phyloP scores from a whole-genome alignment of 1,284 basidiomycete species.

The Neolentinus lepideus region DNA sequence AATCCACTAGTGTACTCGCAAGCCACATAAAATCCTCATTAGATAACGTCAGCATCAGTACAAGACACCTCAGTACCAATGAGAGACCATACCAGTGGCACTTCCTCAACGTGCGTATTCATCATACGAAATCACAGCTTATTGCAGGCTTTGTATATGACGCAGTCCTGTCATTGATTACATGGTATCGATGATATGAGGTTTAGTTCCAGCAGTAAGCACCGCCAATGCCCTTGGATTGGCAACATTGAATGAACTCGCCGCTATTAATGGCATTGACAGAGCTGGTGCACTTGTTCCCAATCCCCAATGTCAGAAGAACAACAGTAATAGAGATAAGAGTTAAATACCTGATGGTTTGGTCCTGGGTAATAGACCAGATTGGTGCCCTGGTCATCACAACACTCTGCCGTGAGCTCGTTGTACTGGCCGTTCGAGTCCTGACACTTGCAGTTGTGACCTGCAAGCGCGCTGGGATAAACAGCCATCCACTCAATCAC shows the following conservation, averaged over 20 bases:
- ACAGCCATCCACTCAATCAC: neutral
- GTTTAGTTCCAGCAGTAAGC: conserved; percentile 4
- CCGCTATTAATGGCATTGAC: conserved; percentile 1
- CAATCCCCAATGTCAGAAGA: neutral
- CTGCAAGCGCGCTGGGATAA: neutral
- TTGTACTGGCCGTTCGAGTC: conserved; percentile 4
- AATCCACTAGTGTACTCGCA: no score
- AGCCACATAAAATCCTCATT: no score
- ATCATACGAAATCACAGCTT: no score
- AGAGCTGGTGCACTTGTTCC: conserved; percentile 1
- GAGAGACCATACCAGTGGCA: no score
- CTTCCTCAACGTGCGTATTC: no score
- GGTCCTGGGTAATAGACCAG: neutral
- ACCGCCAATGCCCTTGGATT: neutral
- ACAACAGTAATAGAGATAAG: neutral
- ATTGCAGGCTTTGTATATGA: no score
- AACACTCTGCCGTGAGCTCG: neutral
- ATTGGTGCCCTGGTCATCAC: neutral
- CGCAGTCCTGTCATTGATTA: no score
- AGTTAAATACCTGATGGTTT: neutral
- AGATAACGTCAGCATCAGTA: no score
- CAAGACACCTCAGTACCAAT: no score
- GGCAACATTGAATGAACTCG: neutral
- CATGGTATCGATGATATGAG: no score
- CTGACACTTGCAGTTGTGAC: conserved; percentile 4